Evolutionary conservation across 2,329 filamentous ascomycete species (phyloP).

Genomic region (Stagonosporopsis cucurbitacearum): DNA sequence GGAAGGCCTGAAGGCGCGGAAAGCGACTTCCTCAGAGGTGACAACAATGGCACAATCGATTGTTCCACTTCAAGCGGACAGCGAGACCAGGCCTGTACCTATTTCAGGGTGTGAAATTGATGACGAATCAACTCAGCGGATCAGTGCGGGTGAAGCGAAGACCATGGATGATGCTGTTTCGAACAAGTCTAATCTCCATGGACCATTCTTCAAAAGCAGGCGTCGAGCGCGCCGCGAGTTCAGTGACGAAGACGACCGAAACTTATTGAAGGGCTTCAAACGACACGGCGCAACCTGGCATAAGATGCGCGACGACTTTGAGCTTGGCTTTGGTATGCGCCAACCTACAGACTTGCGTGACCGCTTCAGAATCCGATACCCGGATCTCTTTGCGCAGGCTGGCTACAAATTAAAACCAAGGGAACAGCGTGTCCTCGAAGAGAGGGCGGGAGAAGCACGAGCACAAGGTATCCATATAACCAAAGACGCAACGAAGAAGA

Average conservation of each 20-base stretch:
- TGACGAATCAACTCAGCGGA: neutral
- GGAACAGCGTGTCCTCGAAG: conserved; percentile 27
- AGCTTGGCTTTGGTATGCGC: conserved; percentile 59
- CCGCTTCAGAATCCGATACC: conserved; percentile 66
- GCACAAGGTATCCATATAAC: neutral
- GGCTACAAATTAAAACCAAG: conserved; percentile 51
- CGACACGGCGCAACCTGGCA: conserved; percentile 68
- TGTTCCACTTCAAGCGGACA: neutral
- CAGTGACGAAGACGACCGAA: conserved; percentile 63
- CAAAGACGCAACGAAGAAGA: neutral
- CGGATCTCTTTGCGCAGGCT: conserved; percentile 61
- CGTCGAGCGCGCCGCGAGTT: conserved; percentile 63
- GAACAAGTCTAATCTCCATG: conserved; percentile 56
- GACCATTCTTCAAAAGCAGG: conserved; percentile 57
- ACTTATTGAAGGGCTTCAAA: conserved; percentile 64
- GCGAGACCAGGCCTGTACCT: neutral
- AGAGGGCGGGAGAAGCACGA: conserved; percentile 20
- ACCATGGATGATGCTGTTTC: conserved; percentile 12
- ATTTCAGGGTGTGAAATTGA: neutral
- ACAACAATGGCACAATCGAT: neutral
- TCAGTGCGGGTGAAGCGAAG: neutral
- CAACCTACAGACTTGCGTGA: conserved; percentile 65
- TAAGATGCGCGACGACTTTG: conserved; percentile 62
- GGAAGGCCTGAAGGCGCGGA: conserved; percentile 34
- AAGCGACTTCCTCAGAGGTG: conserved; percentile 50